Base-by-base conservation (phyloP, 306 rosid genomes). In the Sindora glabra region DNA sequence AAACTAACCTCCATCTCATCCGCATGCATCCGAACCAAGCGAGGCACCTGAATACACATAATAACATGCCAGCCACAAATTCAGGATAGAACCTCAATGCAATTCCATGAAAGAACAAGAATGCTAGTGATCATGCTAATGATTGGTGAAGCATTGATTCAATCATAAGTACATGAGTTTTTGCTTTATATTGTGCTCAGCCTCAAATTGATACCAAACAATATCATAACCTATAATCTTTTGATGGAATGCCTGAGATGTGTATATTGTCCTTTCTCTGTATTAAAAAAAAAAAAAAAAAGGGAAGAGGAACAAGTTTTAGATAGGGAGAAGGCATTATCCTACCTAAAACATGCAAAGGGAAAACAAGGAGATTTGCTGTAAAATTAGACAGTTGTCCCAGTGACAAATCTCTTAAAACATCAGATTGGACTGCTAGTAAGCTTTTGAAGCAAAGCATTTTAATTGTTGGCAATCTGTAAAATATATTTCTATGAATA, bases 21-120 rank as follows among this genome's bases (percentile, higher is more conserved):
- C 8, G 99, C 82, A 78, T 92, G 99, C 99, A 92, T 72, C 74
- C 95, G 89, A 63, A 84, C 95, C 94, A 92, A 84, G 62, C 96
- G 99, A 56, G 99, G 95, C 76, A 92, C 85, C 99, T 92, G 84
- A 46, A 74, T 12, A 56, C n/a, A 15, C 47, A 70, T 24, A 44
- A 74, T 32, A 39, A 21, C 49, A 14, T 72, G n/a, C n/a, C 52
- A 80, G 26, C 29, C 30, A 48, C 61, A 55, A 33, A 48, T 68
- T 67, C 24, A 56, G 15, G 23, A 18, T 41, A 32, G 3, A 70
- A 48, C 57, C 18, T 29, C 36, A 33, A 56, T 3, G 39, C 33
- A 19, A 45, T 16, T 18, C 39, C 48, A 34, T 45, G 15, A 64
- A 32, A 48, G 30, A 44, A 34, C 24, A 45, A 48, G 48, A 37